Evolutionary conservation across 1,284 basidiomycete species (phyloP), one percentile per base, ranked within the genome.

Genomic region (Cystobasidiaceae sp.): DNA sequence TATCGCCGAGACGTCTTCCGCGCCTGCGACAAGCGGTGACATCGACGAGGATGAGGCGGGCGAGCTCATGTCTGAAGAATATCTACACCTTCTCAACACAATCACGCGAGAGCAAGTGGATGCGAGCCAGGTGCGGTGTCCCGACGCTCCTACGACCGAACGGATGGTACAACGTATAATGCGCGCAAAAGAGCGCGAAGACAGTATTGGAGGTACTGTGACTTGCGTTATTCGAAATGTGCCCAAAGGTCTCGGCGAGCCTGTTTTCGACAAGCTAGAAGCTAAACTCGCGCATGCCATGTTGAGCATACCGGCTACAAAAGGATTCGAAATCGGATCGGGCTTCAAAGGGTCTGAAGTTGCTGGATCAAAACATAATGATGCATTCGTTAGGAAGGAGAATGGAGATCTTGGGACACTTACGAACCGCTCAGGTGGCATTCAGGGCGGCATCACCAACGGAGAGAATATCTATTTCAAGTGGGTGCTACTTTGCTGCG

Each of bases 211-310:
- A 66, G 96, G 96, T 25, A 97, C 91, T 5, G 86, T 98, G 66
- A 97, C 92, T 58, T 98, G 96, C 77, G 89, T 98, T 43, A 90
- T 99, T 74, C 88, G 94, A 59, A 85, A 87, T 70, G 85, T 89
- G 5, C 93, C 96, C 43, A 79, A 87, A 19, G 96, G 96, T 2
- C 84, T 98, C 37, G 96, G 96, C 62, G 96, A 98, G 78, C 96
- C 96, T 48, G 89, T 91, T 65, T 98, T 99, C 77, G 93, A 99
- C 83, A 98, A 98, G 81, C 87, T 98, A 75, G 96, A 97, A 78
- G 96, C 96, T 33, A 85, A 86, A 72, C 86, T 99, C 66, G 96
- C 85, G 2, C 96, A 98, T 77, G 96, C 96, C 17, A 98, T 99
- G 93, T 84, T 99, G 65, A 93, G 90, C 67, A 97, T 98, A 74